Base-by-base conservation (phyloP, 2,329 filamentous ascomycete genomes). In the Trichoderma sp. region DNA sequence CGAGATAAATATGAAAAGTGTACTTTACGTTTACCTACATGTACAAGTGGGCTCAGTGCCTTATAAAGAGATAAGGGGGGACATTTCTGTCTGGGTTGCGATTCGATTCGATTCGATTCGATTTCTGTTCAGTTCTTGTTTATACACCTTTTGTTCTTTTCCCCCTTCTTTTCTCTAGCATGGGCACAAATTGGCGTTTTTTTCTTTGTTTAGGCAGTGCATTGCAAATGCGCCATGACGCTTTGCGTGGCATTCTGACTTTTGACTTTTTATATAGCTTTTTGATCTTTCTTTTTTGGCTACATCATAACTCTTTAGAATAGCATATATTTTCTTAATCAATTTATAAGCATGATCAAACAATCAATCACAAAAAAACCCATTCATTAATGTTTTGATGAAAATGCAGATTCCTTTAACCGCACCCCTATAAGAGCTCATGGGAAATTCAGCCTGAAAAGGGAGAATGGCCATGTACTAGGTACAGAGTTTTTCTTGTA, bases 11-110 rank as follows among this genome's bases (percentile, higher is more conserved):
- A 56, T 16, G 13, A 56, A 31, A 56, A 56, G 27, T 19, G 16
- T 29, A 31, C 7, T 6, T 55, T 27, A 55, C 49, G 33, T 21
- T 21, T 64, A 64, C 40, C 11, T 49, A 49, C 61, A 64, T 56
- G 61, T 56, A 56, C 52, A 37, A 55, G 61, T 33, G 61, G 40
- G 61, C 49, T 64, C 61, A 64, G 49, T 47, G 62, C 62, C 53
- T 19, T 19, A 49, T n/a, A 11, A 43, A 43, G 40, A 43, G 40
- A 43, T 6, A 14, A 8, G 33, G 10, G 29, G 27, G 31, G 14
- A n/a, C 7, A 11, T 16, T 31, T 19, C 11, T 16, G n/a, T 35
- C n/a, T 31, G 27, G 58, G 52, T 27, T 37, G 21, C 33, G 49
- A 40, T 55, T 47, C 19, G 16, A 11, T 33, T 33, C 31, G n/a